These are phyloP conservation scores for Gaultheria prostrata DNA, from an alignment of 148 eudicot species.

Conservation along the genomic window DNA sequence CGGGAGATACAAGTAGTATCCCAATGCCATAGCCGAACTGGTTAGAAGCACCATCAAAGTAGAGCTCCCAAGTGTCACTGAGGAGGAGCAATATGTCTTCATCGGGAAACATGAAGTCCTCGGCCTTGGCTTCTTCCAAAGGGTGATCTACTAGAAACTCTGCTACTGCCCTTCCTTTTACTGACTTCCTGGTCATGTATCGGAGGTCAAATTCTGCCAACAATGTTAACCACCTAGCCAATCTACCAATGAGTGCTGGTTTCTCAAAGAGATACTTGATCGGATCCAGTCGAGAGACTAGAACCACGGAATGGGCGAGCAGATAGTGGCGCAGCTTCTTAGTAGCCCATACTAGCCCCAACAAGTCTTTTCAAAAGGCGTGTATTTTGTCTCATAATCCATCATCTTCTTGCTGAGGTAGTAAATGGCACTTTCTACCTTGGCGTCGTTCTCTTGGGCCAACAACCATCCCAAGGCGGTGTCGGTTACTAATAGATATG, in stretches of 20 bases:
- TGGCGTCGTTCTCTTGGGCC: background rate
- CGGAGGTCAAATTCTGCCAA: background rate
- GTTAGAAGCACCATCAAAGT: background rate
- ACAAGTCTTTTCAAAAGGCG: background rate
- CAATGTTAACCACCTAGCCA: background rate
- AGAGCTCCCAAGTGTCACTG: background rate
- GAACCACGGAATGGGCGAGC: too few species aligned
- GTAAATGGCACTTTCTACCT: background rate
- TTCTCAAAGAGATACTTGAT: too few species aligned
- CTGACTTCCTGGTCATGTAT: background rate
- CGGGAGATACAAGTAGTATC: too few species aligned
- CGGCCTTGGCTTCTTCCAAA: background rate
- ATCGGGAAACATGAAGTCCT: background rate
- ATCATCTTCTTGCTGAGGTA: background rate
- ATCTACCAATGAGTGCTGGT: too few species aligned
- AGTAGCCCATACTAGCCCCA: too few species aligned
- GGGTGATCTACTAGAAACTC: background rate
- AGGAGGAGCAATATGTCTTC: background rate
- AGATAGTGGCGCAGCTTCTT: too few species aligned
- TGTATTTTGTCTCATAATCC: too few species aligned
- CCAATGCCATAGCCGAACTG: background rate
- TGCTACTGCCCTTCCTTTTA: background rate
- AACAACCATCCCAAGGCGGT: background rate
- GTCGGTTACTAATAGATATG: too few species aligned
- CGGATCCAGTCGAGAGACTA: too few species aligned